Percentiles rank a stretch among this genome's conserved stretches.
These are phyloP conservation scores for Sonneratia caseolaris DNA, from an alignment of 345 rosid species.

Conservation along the genomic window DNA sequence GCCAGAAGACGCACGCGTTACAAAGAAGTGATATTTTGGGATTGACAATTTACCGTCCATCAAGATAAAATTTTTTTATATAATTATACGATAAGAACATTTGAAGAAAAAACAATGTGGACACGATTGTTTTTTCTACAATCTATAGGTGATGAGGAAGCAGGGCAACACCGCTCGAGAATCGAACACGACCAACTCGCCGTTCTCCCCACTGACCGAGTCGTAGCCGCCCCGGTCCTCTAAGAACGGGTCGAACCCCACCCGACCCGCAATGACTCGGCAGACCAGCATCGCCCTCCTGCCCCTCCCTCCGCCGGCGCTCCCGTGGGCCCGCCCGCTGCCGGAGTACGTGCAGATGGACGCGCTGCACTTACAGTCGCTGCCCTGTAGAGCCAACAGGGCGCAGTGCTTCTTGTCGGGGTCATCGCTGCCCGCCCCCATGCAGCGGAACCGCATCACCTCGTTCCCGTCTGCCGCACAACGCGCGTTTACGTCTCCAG, in stretches of 20 bases:
- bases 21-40: too few species aligned
- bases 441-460: conserved; percentile 85
- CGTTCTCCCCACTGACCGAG: conserved; percentile 15
- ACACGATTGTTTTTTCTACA: conserved; percentile 5
- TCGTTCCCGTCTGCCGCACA: conserved; percentile 94
- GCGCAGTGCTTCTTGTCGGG: background rate
- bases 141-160: conserved; percentile 15
- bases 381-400: background rate
- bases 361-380: background rate
- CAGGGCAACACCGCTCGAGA: conserved; percentile 16
- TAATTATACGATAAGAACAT: background rate
- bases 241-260: conserved; percentile 5
- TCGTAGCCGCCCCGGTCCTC: conserved; percentile 13
- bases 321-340: conserved; percentile 16
- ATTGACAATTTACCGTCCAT: too few species aligned
- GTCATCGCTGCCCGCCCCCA: conserved; percentile 39
- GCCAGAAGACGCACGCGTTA: too few species aligned
- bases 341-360: conserved; percentile 10
- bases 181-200: conserved; percentile 16
- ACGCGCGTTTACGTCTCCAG: conserved; percentile 64
- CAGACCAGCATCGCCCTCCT: conserved; percentile 17
- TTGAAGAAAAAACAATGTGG: background rate
- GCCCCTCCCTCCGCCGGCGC: conserved; percentile 9
- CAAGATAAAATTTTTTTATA: too few species aligned
- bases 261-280: conserved; percentile 17